Base-by-base conservation (phyloP, 2,329 filamentous ascomycete genomes). In the Pestalotiopsis sp. region DNA sequence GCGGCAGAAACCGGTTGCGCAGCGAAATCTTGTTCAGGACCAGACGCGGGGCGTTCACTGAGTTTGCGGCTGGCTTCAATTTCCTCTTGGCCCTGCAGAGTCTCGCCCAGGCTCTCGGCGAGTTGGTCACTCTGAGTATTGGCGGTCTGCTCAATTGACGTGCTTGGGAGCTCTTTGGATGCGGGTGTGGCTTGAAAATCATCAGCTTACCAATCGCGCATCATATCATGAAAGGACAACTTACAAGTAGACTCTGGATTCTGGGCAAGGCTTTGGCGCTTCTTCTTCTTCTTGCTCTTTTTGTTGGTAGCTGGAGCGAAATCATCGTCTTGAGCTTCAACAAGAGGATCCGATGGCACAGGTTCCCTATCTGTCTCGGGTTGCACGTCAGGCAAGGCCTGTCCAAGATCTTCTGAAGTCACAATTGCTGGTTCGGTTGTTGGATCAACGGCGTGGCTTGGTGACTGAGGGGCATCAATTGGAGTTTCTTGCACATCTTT, bases 251-350 rank as follows among this genome's bases (percentile, higher is more conserved):
- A 9, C 14, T 61, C 38, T 25, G 39, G 7, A 14, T 67, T 58
- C 27, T 61, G 57, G 23, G 27, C 49, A 2, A 62, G 25, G 31
- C 66, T 67, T 36, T 39, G 36, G n/a, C 65, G 49, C 31, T 67
- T 67, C 56, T 75, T 78, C 69, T 77, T 76, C 66, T 72, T 76
- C 60, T 71, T 68, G 41, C 73, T 74, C 67, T 78, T 78, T 69
- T 77, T 77, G 70, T 73, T 76, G 11, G 68, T 68, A n/a, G 69
- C 69, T 45, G 65, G 64, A 57, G 70, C 69, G 38, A 66, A 62
- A 39, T 20, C 56, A 4, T 67, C 57, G 36, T 57, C 58, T 27
- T 27, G 56, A 38, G 36, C 65, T 23, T 65, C 58, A 23, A 45
- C 9, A 56, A 23, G n/a, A 4, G 20, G n/a, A 25, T 52, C 38